Evolutionary conservation across 306 rosid species (phyloP), one percentile per base, ranked within the genome.

Genomic region (Adenanthera pavonina): DNA sequence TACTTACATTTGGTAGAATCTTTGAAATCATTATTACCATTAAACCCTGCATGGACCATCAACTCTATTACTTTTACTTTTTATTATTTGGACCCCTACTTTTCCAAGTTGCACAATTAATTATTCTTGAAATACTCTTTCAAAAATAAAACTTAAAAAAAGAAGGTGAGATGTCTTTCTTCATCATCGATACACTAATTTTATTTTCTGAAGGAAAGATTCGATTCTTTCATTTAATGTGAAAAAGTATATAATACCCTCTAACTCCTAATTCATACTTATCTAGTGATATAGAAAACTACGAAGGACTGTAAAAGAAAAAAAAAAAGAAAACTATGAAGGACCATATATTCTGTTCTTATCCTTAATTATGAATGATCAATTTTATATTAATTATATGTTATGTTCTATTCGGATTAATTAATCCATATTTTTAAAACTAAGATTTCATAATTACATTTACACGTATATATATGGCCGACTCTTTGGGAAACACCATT

Each of bases 1-100:
- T 70, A 40, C 44, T 38, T 68, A 40, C 44, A 52, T 68, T 30
- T 53, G 57, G 15, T 38, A 59, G 56, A 68, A 69, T 64, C 69
- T 56, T 56, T 69, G 47, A 7, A 33, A 61, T 5, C 41, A 61
- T 12, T n/a, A 61, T 61, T 33, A 60, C 68, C 13, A 61, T 33
- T 61, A 34, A 61, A 61, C 12, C 68, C 41, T 12, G 67, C 43
- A 12, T 61, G 41, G 15, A 1, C 6, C 15, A 11, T 8, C 15
- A 34, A 15, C 71, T 36, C 36, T 35, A 65, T 36, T 48, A 36
- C 19, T 12, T 13, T 8, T 59, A 2, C 66, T 60, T 20, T 60
- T 60, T 60, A 60, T 60, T 1, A 61, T 11, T 61, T 12, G 2
- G 12, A 61, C n/a, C 17, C 7, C 68, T 61, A 61, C 68, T 33